These are phyloP conservation scores for Tricholoma hemisulphureum DNA, from an alignment of 768 basidiomycete genomes.

Conservation along the genomic window DNA sequence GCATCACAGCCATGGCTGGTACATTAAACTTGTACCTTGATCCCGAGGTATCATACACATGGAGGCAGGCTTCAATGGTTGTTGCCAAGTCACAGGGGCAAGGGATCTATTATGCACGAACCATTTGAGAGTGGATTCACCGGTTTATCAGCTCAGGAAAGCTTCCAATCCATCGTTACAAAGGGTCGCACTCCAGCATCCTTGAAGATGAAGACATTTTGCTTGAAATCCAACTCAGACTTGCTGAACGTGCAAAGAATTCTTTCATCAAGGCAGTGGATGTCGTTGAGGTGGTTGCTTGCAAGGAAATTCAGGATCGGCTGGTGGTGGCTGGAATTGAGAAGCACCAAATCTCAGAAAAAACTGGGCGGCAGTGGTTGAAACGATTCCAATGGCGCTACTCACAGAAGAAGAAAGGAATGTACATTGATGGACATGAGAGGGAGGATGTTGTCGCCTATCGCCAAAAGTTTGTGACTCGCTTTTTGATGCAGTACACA, in stretches of 20 bases:
- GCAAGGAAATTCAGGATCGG: neutral
- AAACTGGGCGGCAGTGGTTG: neutral
- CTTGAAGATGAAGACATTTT: too few species aligned
- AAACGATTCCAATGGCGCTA: slow-evolving; percentile 30
- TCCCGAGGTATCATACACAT: too few species aligned
- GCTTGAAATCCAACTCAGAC: too few species aligned
- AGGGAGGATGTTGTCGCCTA: too few species aligned
- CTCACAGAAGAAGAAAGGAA: neutral
- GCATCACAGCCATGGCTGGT: slow-evolving; percentile 13
- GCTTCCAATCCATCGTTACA: neutral
- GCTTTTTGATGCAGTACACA: too few species aligned
- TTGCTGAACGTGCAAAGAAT: neutral
- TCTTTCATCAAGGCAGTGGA: neutral
- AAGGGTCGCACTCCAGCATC: too few species aligned
- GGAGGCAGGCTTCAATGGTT: slow-evolving; percentile 13
- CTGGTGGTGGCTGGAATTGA: neutral
- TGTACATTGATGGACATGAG: too few species aligned
- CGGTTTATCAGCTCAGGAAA: neutral
- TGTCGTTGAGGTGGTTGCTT: neutral
- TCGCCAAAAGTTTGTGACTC: too few species aligned
- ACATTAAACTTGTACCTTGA: too few species aligned
- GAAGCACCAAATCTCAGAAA: too few species aligned
- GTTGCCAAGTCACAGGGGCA: slow-evolving; percentile 12
- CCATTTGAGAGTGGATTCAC: slow-evolving; percentile 5
- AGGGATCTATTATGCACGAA: slow-evolving; percentile 6